These are phyloP conservation scores for Theobroma grandiflorum DNA, from an alignment of 441 rosid genomes.

Conservation along the genomic window DNA sequence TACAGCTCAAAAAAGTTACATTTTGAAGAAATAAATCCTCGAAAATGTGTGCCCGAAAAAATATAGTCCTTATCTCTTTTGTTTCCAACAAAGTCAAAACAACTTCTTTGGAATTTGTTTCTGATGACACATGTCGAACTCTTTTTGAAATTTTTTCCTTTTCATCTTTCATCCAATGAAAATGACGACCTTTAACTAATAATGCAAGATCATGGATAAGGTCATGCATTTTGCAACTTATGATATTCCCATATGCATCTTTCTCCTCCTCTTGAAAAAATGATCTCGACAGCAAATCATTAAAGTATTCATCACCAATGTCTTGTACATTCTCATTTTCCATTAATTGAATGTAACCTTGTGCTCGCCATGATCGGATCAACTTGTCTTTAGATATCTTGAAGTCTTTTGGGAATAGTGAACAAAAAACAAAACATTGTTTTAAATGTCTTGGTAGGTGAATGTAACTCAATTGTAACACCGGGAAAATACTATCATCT, in stretches of 20 bases:
- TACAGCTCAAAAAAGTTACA: background rate
- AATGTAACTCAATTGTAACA: background rate
- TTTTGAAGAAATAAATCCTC: background rate
- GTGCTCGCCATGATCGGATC: background rate
- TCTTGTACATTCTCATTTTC: background rate
- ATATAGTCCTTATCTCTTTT: background rate
- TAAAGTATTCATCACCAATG: background rate
- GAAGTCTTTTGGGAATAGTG: conserved; percentile 25
- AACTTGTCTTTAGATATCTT: conserved; percentile 1
- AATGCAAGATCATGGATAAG: conserved; percentile 33
- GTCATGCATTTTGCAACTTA: conserved; percentile 30
- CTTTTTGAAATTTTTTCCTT: background rate
- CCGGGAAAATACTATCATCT: background rate
- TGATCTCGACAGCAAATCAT: conserved; percentile 17
- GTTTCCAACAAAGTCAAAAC: background rate
- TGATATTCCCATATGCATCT: background rate
- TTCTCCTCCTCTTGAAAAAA: conserved; percentile 29
- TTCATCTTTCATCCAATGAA: background rate
- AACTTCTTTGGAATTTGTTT: background rate
- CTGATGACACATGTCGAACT: background rate
- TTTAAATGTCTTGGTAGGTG: conserved; percentile 6
- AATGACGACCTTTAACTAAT: background rate
- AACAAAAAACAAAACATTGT: conserved; percentile 28
- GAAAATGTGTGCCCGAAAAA: too few species aligned
- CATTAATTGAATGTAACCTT: conserved; percentile 10